phyloP scores from a whole-genome alignment of 2,329 filamentous ascomycete genomes.

The Achaetomium macrosporum region DNA sequence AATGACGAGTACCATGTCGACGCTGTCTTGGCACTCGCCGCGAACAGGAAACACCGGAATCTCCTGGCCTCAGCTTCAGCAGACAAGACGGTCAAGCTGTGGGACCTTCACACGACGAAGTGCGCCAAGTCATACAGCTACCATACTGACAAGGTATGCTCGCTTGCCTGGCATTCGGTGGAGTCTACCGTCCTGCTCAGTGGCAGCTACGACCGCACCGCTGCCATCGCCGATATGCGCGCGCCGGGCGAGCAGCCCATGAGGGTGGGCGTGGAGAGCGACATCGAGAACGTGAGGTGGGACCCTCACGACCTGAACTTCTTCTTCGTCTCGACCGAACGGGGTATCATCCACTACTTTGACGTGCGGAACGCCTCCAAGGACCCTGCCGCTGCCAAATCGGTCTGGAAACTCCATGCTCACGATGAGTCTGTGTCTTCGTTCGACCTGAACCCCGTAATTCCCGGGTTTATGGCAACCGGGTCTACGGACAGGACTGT shows the following conservation, averaged over 20 bases:
- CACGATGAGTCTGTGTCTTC: constrained; percentile 88
- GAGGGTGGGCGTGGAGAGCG: constrained; percentile 89
- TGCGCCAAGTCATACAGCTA: constrained; percentile 94
- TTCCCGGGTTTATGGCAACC: constrained; percentile 89
- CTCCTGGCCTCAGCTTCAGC: constrained; percentile 91
- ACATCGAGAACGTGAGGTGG: constrained; percentile 90
- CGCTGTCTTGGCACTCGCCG: constrained; percentile 82
- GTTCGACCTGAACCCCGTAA: constrained; percentile 84
- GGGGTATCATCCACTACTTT: constrained; percentile 85
- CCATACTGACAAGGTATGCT: constrained; percentile 97
- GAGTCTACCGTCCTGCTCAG: constrained; percentile 86
- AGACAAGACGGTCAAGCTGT: constrained; percentile 95
- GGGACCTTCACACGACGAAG: constrained; percentile 87
- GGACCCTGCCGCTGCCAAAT: constrained; percentile 68
- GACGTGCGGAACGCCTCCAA: constrained; percentile 73
- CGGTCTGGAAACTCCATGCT: constrained; percentile 91
- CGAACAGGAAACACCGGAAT: constrained; percentile 90
- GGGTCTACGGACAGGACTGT: constrained; percentile 92
- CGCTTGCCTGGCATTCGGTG: constrained; percentile 83
- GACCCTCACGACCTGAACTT: constrained; percentile 87
- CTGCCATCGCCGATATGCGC: constrained; percentile 94
- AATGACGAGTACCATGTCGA: constrained; percentile 94
- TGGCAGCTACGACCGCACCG: constrained; percentile 90
- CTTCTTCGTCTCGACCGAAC: constrained; percentile 94
- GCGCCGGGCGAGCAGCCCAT: constrained; percentile 76